Base-by-base conservation (phyloP, 495 filamentous ascomycete species). In the Aspergillus homomorphus region DNA sequence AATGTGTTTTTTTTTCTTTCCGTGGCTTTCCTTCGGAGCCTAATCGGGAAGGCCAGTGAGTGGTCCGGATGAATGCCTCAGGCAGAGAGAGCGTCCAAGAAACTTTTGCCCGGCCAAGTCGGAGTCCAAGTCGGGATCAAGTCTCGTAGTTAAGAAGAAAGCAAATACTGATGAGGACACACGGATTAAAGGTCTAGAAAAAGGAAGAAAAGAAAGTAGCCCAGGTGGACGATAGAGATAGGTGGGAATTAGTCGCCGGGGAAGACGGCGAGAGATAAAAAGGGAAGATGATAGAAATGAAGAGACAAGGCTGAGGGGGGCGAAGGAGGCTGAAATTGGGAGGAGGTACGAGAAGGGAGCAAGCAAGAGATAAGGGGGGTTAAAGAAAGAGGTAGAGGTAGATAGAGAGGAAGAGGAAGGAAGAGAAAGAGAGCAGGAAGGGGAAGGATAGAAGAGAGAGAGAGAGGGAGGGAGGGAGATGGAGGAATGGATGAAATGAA, bases 401-500 rank as follows among this genome's bases (percentile, higher is more conserved):
- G 57, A 62, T 50, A 62, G 60, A 60, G 60, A 68, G 69, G 63
- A 62, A 71, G 59, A 30, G 63, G 62, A 66, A 66, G 60, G 62
- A 65, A 33, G 60, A 69, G 60, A 51, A 64, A 44, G 56, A 54
- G 63, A 64, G 62, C 60, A 53, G 63, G 59, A 61, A 56, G 62
- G 60, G 54, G 50, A 63, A 53, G 56, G 59, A 59, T 61, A 55
- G 38, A 28, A 38, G 53, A 60, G 59, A 54, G 50, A 63, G 51
- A 61, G 64, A 49, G 43, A 58, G 56, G 41, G 61, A 62, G 53
- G 56, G 66, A 66, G 62, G 70, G 64, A 68, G 44, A n/a, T n/a
- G n/a, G n/a, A n/a, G n/a, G n/a, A 30, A 51, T 67, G 66, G 65
- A 61, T 66, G 62, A 63, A 66, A 60, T 69, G 66, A 63, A 50